Evolutionary conservation across 345 rosid genomes (phyloP).

Genomic region (Anacardium occidentale): DNA sequence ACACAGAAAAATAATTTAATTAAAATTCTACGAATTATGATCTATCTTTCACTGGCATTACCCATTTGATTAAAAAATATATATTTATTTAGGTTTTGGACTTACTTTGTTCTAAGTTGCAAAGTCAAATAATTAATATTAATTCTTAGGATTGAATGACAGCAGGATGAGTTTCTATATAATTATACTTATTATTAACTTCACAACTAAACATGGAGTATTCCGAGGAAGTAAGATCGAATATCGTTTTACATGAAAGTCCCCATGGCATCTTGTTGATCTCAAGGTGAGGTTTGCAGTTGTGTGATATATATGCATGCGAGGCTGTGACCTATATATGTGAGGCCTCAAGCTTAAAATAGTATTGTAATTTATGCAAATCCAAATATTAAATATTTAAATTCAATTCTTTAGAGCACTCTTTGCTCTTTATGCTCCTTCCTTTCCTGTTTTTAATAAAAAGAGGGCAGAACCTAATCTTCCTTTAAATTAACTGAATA

Average conservation of each 20-base stretch:
- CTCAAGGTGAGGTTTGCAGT: slow-evolving; percentile 25
- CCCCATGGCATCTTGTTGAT: slow-evolving; percentile 33
- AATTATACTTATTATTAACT: neutral
- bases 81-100: neutral
- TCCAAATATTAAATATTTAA: neutral
- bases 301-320: neutral
- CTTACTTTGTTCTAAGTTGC: neutral
- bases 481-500: too few species aligned
- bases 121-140: neutral
- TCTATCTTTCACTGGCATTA: neutral
- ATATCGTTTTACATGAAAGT: slow-evolving; percentile 26
- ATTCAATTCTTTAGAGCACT: neutral
- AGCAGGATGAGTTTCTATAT: neutral
- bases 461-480: too few species aligned
- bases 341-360: slow-evolving; percentile 7
- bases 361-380: neutral
- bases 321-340: slow-evolving; percentile 15
- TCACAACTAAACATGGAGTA: neutral
- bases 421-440: neutral
- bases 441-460: too few species aligned
- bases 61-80: neutral
- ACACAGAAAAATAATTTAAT: too few species aligned
- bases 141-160: neutral
- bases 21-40: neutral
- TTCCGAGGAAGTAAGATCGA: slow-evolving; percentile 14